Conservation (phyloP, 345 rosid genomes). For the Arabis alpina region DNA sequence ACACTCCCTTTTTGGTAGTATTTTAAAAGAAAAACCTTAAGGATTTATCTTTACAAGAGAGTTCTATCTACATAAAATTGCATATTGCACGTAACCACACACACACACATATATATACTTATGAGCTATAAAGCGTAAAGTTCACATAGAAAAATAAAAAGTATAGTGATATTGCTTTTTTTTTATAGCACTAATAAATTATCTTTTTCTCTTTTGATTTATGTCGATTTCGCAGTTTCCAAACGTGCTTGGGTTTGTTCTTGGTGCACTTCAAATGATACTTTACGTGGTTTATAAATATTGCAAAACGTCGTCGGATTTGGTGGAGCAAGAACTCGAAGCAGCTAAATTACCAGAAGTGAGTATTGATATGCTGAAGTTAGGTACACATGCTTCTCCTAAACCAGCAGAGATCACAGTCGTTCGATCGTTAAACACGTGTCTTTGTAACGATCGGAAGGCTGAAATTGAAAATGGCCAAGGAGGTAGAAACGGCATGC, state of each 20-base stretch:
- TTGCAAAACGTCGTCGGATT: conserved; percentile 43
- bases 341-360: conserved; percentile 42
- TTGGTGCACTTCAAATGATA: conserved; percentile 62
- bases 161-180: conserved; percentile 22
- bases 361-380: conserved; percentile 40
- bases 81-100: conserved; percentile 30
- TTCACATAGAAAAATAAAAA: conserved; percentile 20
- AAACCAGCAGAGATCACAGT: conserved; percentile 27
- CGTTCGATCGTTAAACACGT: conserved; percentile 23
- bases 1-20: conserved; percentile 18
- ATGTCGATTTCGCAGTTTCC: conserved; percentile 49
- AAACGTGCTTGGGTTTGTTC: conserved; percentile 53
- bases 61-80: conserved; percentile 26
- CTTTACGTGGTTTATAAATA: conserved; percentile 53
- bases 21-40: conserved; percentile 23
- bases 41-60: conserved; percentile 27
- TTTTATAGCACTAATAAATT: conserved; percentile 28
- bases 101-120: background rate
- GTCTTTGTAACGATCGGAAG: conserved; percentile 33
- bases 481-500: conserved; percentile 34
- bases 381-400: conserved; percentile 37
- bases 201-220: background rate
- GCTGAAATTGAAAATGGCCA: conserved; percentile 34
- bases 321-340: conserved; percentile 40
- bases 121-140: conserved; percentile 30